Evolutionary conservation across 2,329 filamentous ascomycete species (phyloP).

Genomic region (Stenocarpella maydis): DNA sequence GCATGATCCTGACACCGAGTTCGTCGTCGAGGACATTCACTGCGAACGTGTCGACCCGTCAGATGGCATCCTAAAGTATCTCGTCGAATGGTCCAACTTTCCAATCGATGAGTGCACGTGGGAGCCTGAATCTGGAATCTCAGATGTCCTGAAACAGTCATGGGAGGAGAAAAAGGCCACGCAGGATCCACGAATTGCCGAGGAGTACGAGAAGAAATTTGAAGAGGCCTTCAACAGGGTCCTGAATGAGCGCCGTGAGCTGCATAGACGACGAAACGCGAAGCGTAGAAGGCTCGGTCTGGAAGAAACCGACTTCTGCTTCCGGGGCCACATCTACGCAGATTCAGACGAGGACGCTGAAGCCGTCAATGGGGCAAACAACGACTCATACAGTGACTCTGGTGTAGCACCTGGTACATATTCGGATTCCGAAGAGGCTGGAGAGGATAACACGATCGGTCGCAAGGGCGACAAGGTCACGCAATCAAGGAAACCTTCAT

Average conservation of each 20-base stretch:
- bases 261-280: conserved; percentile 54
- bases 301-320: conserved; percentile 46
- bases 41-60: conserved; percentile 49
- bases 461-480: conserved; percentile 3
- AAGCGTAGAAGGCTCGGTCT: conserved; percentile 52
- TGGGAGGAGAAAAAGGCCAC: conserved; percentile 55
- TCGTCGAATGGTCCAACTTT: conserved; percentile 73
- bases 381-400: conserved; percentile 3
- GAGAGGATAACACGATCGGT: conserved; percentile 28
- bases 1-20: conserved; percentile 55
- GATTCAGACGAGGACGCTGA: conserved; percentile 30
- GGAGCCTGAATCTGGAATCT: conserved; percentile 59
- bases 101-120: conserved; percentile 63
- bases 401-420: neutral
- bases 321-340: conserved; percentile 10
- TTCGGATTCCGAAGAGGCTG: conserved; percentile 23
- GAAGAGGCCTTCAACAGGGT: conserved; percentile 44
- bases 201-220: conserved; percentile 50
- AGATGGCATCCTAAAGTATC: conserved; percentile 54
- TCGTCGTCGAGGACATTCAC: conserved; percentile 62
- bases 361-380: neutral
- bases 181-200: conserved; percentile 43
- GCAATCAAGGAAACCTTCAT: neutral
- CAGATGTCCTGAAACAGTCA: conserved; percentile 46
- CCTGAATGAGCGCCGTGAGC: conserved; percentile 43